Evolutionary conservation across 257 asterid species (phyloP).

Genomic region (Thymus mandschuricus): DNA sequence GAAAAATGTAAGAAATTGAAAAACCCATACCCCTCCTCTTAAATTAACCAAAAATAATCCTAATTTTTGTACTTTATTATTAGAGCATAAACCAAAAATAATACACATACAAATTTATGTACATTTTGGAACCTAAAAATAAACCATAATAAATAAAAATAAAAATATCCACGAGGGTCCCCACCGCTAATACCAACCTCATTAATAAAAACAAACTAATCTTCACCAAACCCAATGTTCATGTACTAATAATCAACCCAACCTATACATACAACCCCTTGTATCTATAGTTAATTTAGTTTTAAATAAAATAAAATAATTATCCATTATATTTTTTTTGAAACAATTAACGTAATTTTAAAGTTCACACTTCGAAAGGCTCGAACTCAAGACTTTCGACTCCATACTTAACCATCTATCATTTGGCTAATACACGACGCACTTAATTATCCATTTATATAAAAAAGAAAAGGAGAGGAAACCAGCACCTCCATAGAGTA

Average conservation of each 20-base stretch:
- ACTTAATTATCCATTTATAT: not conserved
- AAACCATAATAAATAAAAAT: not conserved
- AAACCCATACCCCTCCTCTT: not conserved
- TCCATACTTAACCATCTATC: no score
- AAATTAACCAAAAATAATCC: no score
- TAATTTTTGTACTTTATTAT: no score
- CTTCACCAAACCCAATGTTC: conserved; percentile 27
- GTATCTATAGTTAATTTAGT: not conserved
- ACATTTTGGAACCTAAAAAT: not conserved
- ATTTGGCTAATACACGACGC: no score
- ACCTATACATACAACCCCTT: not conserved
- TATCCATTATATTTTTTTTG: no score
- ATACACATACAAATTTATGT: not conserved
- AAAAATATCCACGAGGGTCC: not conserved
- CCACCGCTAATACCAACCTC: conserved; percentile 10
- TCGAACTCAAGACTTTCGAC: no score
- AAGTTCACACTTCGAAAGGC: no score
- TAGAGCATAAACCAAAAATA: not conserved
- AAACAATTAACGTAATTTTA: no score
- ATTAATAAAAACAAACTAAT: conserved; percentile 18
- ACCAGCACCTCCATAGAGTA: not conserved
- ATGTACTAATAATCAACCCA: not conserved
- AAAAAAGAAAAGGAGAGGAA: conserved; percentile 9
- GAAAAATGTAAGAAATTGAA: not conserved
- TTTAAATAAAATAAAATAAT: no score